Evolutionary conservation across 23 red algal species (phyloP).

Genomic region (Gracilaria vermiculophylla): DNA sequence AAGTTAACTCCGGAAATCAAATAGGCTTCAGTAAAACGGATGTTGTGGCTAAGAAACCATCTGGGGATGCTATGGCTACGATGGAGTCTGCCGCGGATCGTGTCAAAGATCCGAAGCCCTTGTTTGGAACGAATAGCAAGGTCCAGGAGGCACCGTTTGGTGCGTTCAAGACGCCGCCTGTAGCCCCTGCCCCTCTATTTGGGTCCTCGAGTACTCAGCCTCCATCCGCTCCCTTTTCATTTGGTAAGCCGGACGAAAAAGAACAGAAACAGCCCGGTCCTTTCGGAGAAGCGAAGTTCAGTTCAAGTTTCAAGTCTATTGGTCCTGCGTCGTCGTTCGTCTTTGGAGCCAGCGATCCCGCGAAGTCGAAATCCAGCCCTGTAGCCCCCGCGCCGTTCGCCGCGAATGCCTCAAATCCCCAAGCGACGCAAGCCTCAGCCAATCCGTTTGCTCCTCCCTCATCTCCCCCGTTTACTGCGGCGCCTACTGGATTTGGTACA

Average conservation of each 20-base stretch:
- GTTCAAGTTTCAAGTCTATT: background rate
- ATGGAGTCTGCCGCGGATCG: background rate
- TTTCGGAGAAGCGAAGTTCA: conserved; percentile 40
- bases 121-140: background rate
- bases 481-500: conserved; percentile 1
- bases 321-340: background rate
- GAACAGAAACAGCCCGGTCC: conserved; percentile 12
- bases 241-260: background rate
- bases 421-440: background rate
- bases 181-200: background rate
- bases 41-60: background rate
- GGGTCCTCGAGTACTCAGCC: background rate
- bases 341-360: too few relatives aligned
- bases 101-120: background rate
- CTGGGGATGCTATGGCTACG: conserved; percentile 20
- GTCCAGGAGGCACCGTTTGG: background rate
- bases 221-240: background rate
- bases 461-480: background rate
- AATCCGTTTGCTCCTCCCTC: background rate
- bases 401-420: background rate
- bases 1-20: background rate
- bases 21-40: conserved; percentile 6
- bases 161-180: background rate
- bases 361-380: background rate
- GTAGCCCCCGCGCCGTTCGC: background rate